A percentile compares a stretch with the other conserved stretches of the same genome.
Conservation (phyloP, 2,329 filamentous ascomycete genomes). For the Parascedosporium putredinis region DNA sequence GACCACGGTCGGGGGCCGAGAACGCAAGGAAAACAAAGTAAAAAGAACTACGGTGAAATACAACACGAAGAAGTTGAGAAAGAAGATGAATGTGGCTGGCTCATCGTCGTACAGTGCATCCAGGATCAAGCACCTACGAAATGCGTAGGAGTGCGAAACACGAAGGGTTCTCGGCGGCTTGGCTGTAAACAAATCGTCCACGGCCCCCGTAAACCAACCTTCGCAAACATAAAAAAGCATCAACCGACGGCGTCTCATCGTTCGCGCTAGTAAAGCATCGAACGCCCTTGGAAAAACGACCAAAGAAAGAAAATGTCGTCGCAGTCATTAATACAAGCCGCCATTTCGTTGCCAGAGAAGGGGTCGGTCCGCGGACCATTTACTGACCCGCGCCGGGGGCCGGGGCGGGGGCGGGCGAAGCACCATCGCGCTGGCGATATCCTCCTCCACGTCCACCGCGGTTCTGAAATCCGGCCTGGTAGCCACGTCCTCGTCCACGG, state of each 20-base stretch:
- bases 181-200: background rate
- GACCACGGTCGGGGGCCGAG: background rate
- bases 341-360: background rate
- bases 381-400: background rate
- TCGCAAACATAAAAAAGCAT: background rate
- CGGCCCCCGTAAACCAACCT: background rate
- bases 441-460: background rate
- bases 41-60: background rate
- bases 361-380: too few species aligned
- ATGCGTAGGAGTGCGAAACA: background rate
- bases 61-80: background rate
- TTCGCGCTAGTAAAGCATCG: background rate
- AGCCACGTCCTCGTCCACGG: constrained; percentile 40
- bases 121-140: background rate
- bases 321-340: background rate
- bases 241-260: background rate
- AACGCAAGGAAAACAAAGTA: background rate
- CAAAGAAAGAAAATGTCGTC: background rate
- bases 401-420: background rate
- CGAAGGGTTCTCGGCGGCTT: background rate
- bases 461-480: constrained; percentile 17
- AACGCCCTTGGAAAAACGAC: background rate
- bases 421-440: background rate
- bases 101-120: background rate
- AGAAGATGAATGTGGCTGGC: background rate